Evolutionary conservation across 495 filamentous ascomycete species (phyloP), one percentile per base, ranked within the genome.

Genomic region (Amniculicola lignicola): DNA sequence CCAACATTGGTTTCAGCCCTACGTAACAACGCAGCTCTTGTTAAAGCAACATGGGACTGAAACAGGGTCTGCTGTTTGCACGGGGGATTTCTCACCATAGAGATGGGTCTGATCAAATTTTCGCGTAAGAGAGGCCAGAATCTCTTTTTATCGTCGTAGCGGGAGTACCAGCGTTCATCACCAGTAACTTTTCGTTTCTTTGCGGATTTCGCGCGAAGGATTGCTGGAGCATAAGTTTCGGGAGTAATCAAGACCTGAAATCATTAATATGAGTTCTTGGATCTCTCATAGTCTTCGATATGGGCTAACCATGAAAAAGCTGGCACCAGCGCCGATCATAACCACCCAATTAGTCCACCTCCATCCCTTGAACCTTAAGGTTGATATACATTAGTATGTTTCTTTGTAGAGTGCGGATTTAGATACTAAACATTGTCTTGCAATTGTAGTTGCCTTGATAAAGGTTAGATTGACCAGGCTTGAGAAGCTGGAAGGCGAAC

Each of bases 331-430:
- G 1, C 85, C 69, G 25, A 92, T 90, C 46, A 94, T 67, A 6
- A 86, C 80, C 15, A 95, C 70, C 88, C 90, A 95, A 66, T 86
- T 87, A n/a, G 82, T 84, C 88, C 88, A 94, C 24, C 87, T 70
- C 90, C 90, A 95, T 7, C 89, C 88, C 21, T 90, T 76, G 61
- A 86, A 84, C 69, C 89, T 76, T 53, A 74, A 85, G n/a, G n/a
- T n/a, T n/a, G n/a, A n/a, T n/a, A n/a, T n/a, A n/a, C n/a, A n/a
- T n/a, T n/a, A n/a, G n/a, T n/a, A n/a, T n/a, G n/a, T n/a, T n/a
- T n/a, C n/a, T n/a, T n/a, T n/a, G n/a, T n/a, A n/a, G n/a, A n/a
- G n/a, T n/a, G n/a, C n/a, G n/a, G n/a, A n/a, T n/a, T n/a, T n/a
- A n/a, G n/a, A n/a, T n/a, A n/a, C n/a, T n/a, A n/a, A n/a, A n/a